A percentile compares a stretch with the other conserved stretches of the same genome.
phyloP scores from a whole-genome alignment of 768 basidiomycete species.

The Dacryopinax primogenitus region DNA sequence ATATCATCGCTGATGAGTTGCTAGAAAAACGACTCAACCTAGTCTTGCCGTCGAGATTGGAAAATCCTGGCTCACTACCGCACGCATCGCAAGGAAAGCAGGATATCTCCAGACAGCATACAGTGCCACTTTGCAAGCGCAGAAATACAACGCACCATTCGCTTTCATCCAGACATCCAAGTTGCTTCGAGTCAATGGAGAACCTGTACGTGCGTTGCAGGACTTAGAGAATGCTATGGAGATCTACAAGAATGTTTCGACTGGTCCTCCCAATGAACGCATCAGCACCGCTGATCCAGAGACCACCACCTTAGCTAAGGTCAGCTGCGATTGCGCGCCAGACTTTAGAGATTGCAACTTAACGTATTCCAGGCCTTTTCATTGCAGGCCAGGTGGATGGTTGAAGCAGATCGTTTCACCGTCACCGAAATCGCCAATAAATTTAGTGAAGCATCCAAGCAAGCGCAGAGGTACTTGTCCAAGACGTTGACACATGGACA shows the following conservation, averaged over 20 bases:
- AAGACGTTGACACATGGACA: slow-evolving; percentile 13
- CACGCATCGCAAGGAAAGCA: slow-evolving; percentile 93
- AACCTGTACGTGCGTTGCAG: slow-evolving; percentile 71
- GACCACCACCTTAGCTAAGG: slow-evolving; percentile 52
- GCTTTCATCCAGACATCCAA: slow-evolving; percentile 86
- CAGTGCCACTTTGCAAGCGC: slow-evolving; percentile 84
- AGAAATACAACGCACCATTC: slow-evolving; percentile 54
- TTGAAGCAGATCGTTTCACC: slow-evolving; percentile 74
- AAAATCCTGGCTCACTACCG: slow-evolving; percentile 76
- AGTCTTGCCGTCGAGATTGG: slow-evolving; percentile 44
- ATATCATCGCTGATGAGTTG: slow-evolving; percentile 23
- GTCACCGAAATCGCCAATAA: slow-evolving; percentile 45
- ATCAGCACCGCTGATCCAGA: slow-evolving; percentile 28
- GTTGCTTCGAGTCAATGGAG: slow-evolving; percentile 62
- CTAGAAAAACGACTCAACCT: slow-evolving; percentile 16
- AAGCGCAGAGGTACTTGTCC: not conserved
- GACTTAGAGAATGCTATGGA: slow-evolving; percentile 61
- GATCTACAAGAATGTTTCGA: slow-evolving; percentile 25
- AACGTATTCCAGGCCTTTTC: slow-evolving; percentile 46
- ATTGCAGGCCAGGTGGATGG: slow-evolving; percentile 83
- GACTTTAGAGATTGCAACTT: no score
- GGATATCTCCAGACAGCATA: slow-evolving; percentile 95
- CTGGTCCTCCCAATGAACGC: slow-evolving; percentile 50
- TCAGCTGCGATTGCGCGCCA: no score
- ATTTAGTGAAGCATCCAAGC: slow-evolving; percentile 26